Conservation (phyloP, 2,329 filamentous ascomycete species). For the Zymoseptoria brevis region DNA sequence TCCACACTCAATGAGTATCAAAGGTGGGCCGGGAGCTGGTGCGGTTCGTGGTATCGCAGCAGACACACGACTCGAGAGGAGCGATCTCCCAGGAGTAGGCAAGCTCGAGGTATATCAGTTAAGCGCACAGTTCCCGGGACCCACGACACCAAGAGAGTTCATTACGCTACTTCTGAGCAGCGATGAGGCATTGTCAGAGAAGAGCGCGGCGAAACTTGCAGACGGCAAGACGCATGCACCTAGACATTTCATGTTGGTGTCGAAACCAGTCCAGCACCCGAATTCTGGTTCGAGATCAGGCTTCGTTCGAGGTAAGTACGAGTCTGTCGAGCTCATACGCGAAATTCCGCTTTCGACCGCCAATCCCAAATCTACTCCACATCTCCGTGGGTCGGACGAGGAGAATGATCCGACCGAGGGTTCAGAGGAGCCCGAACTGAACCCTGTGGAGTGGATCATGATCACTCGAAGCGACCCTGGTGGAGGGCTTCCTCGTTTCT, state of each 20-base stretch:
- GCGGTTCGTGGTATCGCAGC: conserved; percentile 80
- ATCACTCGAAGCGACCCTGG: conserved; percentile 82
- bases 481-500: conserved; percentile 77
- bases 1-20: conserved; percentile 62
- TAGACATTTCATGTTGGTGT: conserved; percentile 77
- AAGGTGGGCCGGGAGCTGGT: conserved; percentile 61
- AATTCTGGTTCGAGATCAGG: conserved; percentile 62
- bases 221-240: conserved; percentile 37
- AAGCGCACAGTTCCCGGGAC: conserved; percentile 82
- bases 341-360: conserved; percentile 57
- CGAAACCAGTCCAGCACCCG: conserved; percentile 72
- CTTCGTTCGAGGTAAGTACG: conserved; percentile 77
- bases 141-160: conserved; percentile 81
- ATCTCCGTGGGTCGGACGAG: conserved; percentile 11
- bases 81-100: conserved; percentile 51
- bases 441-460: conserved; percentile 86
- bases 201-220: conserved; percentile 29
- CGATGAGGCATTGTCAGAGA: conserved; percentile 42
- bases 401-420: conserved; percentile 4
- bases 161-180: conserved; percentile 70
- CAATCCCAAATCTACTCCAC: conserved; percentile 29
- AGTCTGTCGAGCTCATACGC: conserved; percentile 83
- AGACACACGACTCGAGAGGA: conserved; percentile 62
- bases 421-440: conserved; percentile 45
- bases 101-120: conserved; percentile 72